Base-by-base conservation (phyloP, 2,329 filamentous ascomycete genomes). In the Aspergillus hiratsukae region DNA sequence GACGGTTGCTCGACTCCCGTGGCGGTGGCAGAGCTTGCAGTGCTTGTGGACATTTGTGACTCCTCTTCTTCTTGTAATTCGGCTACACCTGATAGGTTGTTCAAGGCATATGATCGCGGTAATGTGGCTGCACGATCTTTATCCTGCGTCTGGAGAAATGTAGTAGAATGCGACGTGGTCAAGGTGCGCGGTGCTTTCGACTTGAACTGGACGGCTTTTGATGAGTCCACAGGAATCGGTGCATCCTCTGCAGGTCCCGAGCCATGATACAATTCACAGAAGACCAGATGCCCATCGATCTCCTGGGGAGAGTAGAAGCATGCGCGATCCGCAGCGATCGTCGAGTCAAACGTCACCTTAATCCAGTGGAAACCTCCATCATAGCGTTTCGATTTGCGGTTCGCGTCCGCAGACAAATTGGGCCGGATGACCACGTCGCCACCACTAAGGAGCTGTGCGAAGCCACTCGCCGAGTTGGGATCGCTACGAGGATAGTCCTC, bases 311-410 rank as follows among this genome's bases (percentile, higher is more conserved):
- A 90, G 53, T 83, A 82, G 68, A 83, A 87, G 45, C 87, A 76
- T 23, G 89, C 89, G 10, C 84, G 79, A 57, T 89, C 87, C 21
- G 87, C 89, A 1, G 88, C 86, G 63, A 88, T 83, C 50, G 82
- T 80, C 45, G 86, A 89, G 73, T 91, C 89, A 66, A 91, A 92
- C 0, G 89, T 92, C 54, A 92, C 80, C 72, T 91, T 91, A 66
- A 97, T 91, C 93, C 93, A 97, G 78, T 96, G 90, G 64, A 89
- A 83, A 46, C 93, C 93, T 51, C 91, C 89, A 48, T 87, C 88
- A 60, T 90, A 91, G 59, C 82, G 84, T 74, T 92, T 91, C 68
- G 93, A 90, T 71, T 92, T 88, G 53, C 82, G 80, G 55, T 91
- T 85, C 66, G 95, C 90, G 40, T 88, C 87, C 19, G 83, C 76